These are phyloP conservation scores for Lentinula lateritia DNA, from an alignment of 768 basidiomycete species.

Conservation along the genomic window DNA sequence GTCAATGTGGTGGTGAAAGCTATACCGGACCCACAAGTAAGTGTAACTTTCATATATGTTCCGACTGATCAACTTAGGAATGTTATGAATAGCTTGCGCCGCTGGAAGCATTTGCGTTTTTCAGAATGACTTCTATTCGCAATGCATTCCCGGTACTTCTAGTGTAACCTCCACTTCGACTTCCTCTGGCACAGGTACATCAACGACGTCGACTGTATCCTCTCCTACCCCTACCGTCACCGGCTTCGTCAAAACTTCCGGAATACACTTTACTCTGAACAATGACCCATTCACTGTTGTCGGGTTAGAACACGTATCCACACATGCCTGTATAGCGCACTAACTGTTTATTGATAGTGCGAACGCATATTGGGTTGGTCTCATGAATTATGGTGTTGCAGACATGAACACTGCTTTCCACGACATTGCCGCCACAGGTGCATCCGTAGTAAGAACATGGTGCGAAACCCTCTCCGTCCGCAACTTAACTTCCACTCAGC, in stretches of 20 bases:
- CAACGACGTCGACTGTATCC: conserved; percentile 4
- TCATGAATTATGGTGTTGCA: conserved; percentile 35
- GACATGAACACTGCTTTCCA: conserved; percentile 47
- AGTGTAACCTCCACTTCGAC: conserved; percentile 4
- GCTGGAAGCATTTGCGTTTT: conserved; percentile 22
- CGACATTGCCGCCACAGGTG: conserved; percentile 46
- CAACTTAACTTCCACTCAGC: not conserved
- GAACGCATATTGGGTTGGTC: conserved; percentile 57
- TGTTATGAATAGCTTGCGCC: conserved; percentile 22
- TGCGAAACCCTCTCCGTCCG: conserved; percentile 16
- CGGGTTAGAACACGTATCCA: conserved; percentile 21
- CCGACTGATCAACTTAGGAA: not conserved
- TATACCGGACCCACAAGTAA: not conserved
- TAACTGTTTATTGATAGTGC: conserved; percentile 20
- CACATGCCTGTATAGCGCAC: not conserved
- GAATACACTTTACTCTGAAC: conserved; percentile 33
- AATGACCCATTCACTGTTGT: conserved; percentile 32
- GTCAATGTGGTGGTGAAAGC: not conserved
- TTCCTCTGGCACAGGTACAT: conserved; percentile 11
- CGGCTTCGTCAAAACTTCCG: conserved; percentile 30
- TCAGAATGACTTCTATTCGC: conserved; percentile 27
- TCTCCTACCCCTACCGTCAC: conserved; percentile 10
- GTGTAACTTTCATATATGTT: not conserved
- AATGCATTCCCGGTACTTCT: conserved; percentile 20
- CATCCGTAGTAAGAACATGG: conserved; percentile 36